A percentile compares a stretch with the other conserved stretches of the same genome.
These are phyloP conservation scores for Zygnema cylindricum DNA, from an alignment of 139 green algal genomes.

Conservation along the genomic window DNA sequence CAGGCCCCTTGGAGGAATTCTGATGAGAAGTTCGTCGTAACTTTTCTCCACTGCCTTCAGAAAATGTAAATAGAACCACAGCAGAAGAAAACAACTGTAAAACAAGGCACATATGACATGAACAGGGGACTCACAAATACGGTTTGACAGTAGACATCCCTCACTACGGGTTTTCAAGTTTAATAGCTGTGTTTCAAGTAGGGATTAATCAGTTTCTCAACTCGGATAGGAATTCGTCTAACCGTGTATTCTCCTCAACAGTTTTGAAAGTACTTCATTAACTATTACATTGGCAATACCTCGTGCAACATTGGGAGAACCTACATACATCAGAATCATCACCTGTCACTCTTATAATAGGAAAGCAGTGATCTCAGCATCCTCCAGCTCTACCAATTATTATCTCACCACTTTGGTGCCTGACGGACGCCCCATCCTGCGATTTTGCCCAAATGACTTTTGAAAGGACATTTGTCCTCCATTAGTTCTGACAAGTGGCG, in stretches of 20 bases:
- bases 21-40: background rate
- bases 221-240: too few relatives aligned
- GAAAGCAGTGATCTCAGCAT: too few relatives aligned
- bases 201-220: too few relatives aligned
- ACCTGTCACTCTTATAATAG: too few relatives aligned
- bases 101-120: constrained; percentile 1
- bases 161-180: background rate
- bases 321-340: too few relatives aligned
- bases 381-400: too few relatives aligned
- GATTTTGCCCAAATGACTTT: too few relatives aligned
- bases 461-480: background rate
- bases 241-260: too few relatives aligned
- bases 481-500: background rate
- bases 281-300: too few relatives aligned
- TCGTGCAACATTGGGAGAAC: too few relatives aligned
- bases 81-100: background rate
- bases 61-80: background rate
- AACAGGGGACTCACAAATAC: background rate
- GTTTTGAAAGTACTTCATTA: too few relatives aligned
- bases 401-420: constrained; percentile 30
- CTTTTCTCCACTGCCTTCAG: constrained; percentile 26
- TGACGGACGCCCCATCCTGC: background rate
- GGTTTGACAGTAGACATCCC: background rate
- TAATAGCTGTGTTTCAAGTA: too few relatives aligned
- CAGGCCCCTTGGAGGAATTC: constrained; percentile 67